A percentile compares a stretch with the other conserved stretches of the same genome.
These are phyloP conservation scores for Monosporozyma aerobia DNA, from an alignment of 805 yeast genomes.

Conservation along the genomic window DNA sequence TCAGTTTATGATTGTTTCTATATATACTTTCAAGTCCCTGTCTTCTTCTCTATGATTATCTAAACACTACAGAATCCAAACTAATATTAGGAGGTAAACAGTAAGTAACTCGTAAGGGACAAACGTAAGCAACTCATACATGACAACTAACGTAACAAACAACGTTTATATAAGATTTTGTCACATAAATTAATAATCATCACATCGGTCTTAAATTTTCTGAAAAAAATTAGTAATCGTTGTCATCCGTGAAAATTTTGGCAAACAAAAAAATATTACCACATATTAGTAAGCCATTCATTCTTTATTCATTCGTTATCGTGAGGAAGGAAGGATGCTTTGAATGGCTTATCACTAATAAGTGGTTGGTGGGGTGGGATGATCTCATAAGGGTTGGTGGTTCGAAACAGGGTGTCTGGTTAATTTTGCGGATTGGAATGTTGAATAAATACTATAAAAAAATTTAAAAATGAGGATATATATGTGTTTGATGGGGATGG, in stretches of 20 bases:
- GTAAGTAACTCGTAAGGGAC: not conserved
- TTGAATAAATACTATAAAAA: not conserved
- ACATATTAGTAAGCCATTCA: not conserved
- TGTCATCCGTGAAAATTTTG: not conserved
- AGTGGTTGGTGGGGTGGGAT: not conserved
- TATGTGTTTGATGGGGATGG: conserved; percentile 1
- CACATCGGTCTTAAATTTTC: not conserved
- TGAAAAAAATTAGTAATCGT: not conserved
- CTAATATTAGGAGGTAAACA: not conserved
- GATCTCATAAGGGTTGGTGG: too few relatives aligned
- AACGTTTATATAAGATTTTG: not conserved
- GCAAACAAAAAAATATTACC: not conserved
- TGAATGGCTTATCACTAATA: not conserved
- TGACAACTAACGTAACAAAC: too few relatives aligned
- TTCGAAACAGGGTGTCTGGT: too few relatives aligned
- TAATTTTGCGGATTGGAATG: too few relatives aligned
- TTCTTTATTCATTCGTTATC: not conserved
- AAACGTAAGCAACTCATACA: too few relatives aligned
- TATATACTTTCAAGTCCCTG: not conserved
- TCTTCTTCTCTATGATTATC: not conserved
- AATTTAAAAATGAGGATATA: conserved; percentile 5
- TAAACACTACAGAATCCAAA: not conserved
- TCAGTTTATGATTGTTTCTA: too few relatives aligned
- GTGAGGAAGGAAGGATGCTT: not conserved
- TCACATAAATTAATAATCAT: not conserved